These are phyloP conservation scores for Colletotrichum somersetense DNA, from an alignment of 2,329 filamentous ascomycete species.

Conservation along the genomic window DNA sequence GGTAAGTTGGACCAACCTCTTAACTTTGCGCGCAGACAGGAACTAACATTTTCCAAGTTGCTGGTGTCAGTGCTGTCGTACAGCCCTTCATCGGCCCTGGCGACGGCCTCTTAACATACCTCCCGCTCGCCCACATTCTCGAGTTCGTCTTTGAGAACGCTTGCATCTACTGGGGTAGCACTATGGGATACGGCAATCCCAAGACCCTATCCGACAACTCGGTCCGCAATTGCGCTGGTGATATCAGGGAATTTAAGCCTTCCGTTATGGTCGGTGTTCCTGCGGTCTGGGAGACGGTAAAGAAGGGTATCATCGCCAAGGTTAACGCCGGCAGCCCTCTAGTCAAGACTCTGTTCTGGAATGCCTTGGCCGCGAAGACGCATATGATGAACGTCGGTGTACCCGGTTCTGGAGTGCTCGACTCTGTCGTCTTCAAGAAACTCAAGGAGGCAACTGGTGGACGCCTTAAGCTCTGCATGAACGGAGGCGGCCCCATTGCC, in stretches of 20 bases:
- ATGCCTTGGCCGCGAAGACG: slow-evolving; percentile 66
- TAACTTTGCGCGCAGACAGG: background rate
- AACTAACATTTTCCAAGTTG: slow-evolving; percentile 62
- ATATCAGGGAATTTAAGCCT: slow-evolving; percentile 87
- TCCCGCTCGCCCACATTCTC: slow-evolving; percentile 89
- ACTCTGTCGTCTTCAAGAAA: slow-evolving; percentile 89
- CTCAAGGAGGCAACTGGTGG: slow-evolving; percentile 91
- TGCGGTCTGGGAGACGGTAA: slow-evolving; percentile 90
- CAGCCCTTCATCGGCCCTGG: slow-evolving; percentile 82
- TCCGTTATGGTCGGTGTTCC: slow-evolving; percentile 88
- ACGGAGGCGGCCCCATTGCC: slow-evolving; percentile 85
- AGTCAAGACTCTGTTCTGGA: slow-evolving; percentile 81
- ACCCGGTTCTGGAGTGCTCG: slow-evolving; percentile 77
- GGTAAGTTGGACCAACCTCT: slow-evolving; percentile 62
- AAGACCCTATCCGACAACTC: slow-evolving; percentile 86
- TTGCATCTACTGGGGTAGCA: slow-evolving; percentile 85
- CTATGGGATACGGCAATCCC: slow-evolving; percentile 90
- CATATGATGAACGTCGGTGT: slow-evolving; percentile 66
- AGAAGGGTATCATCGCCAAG: slow-evolving; percentile 88
- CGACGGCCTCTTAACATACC: slow-evolving; percentile 84
- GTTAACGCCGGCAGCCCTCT: slow-evolving; percentile 77
- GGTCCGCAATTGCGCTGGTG: slow-evolving; percentile 87
- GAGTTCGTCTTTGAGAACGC: slow-evolving; percentile 93
- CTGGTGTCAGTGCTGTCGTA: slow-evolving; percentile 83
- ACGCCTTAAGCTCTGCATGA: slow-evolving; percentile 83